phyloP scores from a whole-genome alignment of 768 basidiomycete genomes.

The Leccinum longicurvipes region DNA sequence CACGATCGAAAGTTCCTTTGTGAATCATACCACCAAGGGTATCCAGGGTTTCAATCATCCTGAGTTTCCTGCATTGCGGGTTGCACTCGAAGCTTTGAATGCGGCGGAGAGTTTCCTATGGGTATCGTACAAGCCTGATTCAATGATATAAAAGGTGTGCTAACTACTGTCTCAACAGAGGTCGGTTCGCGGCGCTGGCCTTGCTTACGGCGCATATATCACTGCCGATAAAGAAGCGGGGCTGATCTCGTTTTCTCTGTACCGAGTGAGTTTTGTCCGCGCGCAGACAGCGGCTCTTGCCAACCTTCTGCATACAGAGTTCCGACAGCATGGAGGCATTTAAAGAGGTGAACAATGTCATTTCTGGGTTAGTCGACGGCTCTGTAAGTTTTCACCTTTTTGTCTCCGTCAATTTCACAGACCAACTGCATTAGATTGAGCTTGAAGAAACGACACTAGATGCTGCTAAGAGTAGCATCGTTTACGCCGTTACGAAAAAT shows the following conservation, averaged over 20 bases:
- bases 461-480: slow-evolving; percentile 88
- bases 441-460: slow-evolving; percentile 81
- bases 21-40: slow-evolving; percentile 71
- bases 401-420: background rate
- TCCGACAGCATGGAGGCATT: slow-evolving; percentile 79
- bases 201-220: slow-evolving; percentile 90
- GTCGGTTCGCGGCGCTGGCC: slow-evolving; percentile 88
- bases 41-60: slow-evolving; percentile 78
- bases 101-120: slow-evolving; percentile 94
- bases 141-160: background rate
- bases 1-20: slow-evolving; percentile 92
- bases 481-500: slow-evolving; percentile 73
- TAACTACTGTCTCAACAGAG: slow-evolving; percentile 44
- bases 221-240: slow-evolving; percentile 76
- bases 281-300: background rate
- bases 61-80: slow-evolving; percentile 78
- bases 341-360: slow-evolving; percentile 72
- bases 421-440: slow-evolving; percentile 51
- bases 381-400: slow-evolving; percentile 47
- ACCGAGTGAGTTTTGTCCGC: slow-evolving; percentile 52
- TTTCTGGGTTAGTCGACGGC: slow-evolving; percentile 78
- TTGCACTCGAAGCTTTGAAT: slow-evolving; percentile 86
- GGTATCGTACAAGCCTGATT: slow-evolving; percentile 42
- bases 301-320: slow-evolving; percentile 47
- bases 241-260: slow-evolving; percentile 69